phyloP scores from a whole-genome alignment of 73 alveolate species.

The Uronychia binucleata region DNA sequence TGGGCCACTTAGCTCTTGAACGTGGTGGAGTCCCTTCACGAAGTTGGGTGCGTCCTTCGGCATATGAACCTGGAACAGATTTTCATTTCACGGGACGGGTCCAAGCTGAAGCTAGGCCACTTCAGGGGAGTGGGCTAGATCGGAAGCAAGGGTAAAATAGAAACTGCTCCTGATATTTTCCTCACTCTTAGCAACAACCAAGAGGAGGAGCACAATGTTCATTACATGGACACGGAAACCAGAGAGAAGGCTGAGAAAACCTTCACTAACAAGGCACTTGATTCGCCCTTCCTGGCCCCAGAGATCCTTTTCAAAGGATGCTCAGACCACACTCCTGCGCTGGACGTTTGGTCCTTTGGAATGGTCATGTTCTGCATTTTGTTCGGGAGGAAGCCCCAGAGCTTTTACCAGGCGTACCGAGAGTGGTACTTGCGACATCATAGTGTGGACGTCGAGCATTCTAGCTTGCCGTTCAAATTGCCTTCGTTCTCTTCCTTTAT shows the following conservation, averaged over 20 bases:
- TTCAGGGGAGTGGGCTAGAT: conserved; percentile 57
- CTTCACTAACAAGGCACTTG: conserved; percentile 51
- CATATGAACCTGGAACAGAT: conserved; percentile 61
- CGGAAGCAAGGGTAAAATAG: conserved; percentile 32
- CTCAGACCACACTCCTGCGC: conserved; percentile 65
- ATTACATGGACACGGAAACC: conserved; percentile 50
- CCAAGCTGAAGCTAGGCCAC: conserved; percentile 65
- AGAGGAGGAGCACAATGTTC: conserved; percentile 47
- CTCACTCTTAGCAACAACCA: conserved; percentile 57
- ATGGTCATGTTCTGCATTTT: conserved; percentile 72
- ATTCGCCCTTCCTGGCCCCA: conserved; percentile 86
- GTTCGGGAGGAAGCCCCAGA: conserved; percentile 74
- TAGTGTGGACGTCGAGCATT: conserved; percentile 39
- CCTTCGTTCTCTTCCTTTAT: conserved; percentile 60
- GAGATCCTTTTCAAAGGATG: conserved; percentile 65
- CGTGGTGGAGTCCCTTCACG: conserved; percentile 69
- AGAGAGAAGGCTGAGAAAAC: conserved; percentile 2
- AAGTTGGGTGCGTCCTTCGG: conserved; percentile 62
- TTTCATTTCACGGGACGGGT: conserved; percentile 75
- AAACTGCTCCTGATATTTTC: conserved; percentile 66
- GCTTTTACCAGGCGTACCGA: conserved; percentile 68
- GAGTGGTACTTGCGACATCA: conserved; percentile 62
- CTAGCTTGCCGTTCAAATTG: conserved; percentile 50
- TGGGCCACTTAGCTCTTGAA: conserved; percentile 78
- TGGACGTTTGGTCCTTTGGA: conserved; percentile 90